Evolutionary conservation across 2,329 filamentous ascomycete species (phyloP), one percentile per base, ranked within the genome.

Genomic region (Metarhizium album): DNA sequence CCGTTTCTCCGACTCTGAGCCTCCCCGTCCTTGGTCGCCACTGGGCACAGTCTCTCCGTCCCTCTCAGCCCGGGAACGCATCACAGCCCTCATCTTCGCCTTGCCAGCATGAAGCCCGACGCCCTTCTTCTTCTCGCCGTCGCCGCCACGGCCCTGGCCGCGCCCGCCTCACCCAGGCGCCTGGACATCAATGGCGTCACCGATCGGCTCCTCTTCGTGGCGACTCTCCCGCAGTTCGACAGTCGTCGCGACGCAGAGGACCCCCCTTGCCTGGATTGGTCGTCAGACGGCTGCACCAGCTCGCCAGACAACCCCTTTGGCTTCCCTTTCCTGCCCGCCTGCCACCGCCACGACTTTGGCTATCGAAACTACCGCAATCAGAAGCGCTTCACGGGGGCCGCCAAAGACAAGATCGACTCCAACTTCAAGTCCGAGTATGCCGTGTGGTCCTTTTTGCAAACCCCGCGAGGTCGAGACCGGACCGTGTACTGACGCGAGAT

Each of bases 341-440:
- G 75, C 64, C 62, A 74, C 52, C 74, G 78, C 6, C 77, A 81
- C 53, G 78, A 80, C 57, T 80, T 80, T 59, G 76, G 75, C 1
- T 77, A 77, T 59, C 64, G 69, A 18, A 80, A 81, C 63, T 79
- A 71, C 60, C 73, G 74, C 48, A 51, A 48, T 2, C 75, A 79
- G 57, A 61, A 49, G 2, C 70, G 76, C 2, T 77, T 79, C 60
- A 71, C 66, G 3, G 60, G 64, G 6, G 60, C 54, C 6, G 64
- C 60, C 49, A 74, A 73, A 58, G 49, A 60, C n/a, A 61, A 54
- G 4, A 73, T 80, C 42, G 76, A 80, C 48, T 57, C 62, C 46
- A 72, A 75, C n/a, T 79, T 80, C 59, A 70, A 68, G 57, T 56
- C 33, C 0, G 73, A 75, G 69, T 72, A 48, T 47, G 68, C 61